Evolutionary conservation across 495 filamentous ascomycete species (phyloP).

Genomic region (Parathielavia hyrcaniae): DNA sequence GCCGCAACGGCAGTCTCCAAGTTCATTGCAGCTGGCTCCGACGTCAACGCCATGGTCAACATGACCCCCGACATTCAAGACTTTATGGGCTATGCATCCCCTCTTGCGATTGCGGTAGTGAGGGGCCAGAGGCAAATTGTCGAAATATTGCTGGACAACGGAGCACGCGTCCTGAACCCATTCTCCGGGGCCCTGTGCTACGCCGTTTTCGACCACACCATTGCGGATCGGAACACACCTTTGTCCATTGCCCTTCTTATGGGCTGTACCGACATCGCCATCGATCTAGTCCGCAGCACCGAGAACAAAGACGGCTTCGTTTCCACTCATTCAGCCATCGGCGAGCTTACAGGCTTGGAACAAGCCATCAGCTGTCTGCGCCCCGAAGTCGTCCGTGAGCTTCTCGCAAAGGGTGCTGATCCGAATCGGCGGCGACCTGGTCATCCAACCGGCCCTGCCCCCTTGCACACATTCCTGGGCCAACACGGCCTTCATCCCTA

Average conservation of each 20-base stretch:
- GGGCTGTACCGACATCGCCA: background rate
- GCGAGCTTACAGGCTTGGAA: background rate
- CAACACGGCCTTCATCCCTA: background rate
- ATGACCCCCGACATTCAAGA: background rate
- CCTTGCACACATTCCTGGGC: background rate
- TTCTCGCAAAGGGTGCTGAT: background rate
- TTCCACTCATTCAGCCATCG: background rate
- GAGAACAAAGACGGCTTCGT: background rate
- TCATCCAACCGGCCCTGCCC: too few species aligned
- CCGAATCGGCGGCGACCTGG: background rate
- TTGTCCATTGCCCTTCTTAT: background rate
- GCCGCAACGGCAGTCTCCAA: background rate
- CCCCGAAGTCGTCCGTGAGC: background rate
- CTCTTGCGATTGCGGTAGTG: background rate
- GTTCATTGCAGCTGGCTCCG: background rate
- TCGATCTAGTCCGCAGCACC: background rate
- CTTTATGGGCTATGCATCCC: background rate
- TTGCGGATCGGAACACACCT: background rate
- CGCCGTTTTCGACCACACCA: background rate
- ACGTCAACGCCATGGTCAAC: conserved; percentile 4
- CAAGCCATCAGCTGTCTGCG: background rate
- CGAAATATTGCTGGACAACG: background rate
- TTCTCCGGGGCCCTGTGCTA: background rate
- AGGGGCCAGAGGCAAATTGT: background rate
- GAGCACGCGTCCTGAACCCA: background rate